Percentiles rank a stretch among this genome's conserved stretches.
Evolutionary conservation across 1,284 basidiomycete species (phyloP).

Genomic region (Golubevia pallescens): DNA sequence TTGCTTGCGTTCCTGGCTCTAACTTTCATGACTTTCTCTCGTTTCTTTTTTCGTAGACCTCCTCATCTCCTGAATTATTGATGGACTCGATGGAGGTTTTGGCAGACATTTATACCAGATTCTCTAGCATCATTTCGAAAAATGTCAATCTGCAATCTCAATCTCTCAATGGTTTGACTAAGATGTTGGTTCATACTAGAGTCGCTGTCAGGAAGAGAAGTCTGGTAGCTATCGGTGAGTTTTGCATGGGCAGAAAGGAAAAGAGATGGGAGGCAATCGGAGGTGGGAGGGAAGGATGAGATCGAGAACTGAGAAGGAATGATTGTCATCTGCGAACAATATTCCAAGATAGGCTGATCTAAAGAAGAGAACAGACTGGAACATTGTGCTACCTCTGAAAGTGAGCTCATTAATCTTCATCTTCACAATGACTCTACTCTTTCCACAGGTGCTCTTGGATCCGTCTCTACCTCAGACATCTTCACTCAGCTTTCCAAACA

Average conservation of each 20-base stretch:
- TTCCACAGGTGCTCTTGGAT: background rate
- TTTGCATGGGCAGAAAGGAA: constrained; percentile 1
- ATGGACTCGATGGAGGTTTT: constrained; percentile 89
- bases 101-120: constrained; percentile 82
- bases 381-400: too few species aligned
- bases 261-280: too few species aligned
- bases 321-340: too few species aligned
- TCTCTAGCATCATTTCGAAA: constrained; percentile 65
- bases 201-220: constrained; percentile 84
- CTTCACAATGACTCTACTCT: too few species aligned
- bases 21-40: constrained; percentile 11
- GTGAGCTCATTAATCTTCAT: too few species aligned
- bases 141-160: constrained; percentile 66
- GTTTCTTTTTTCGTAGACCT: too few species aligned
- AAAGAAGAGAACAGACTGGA: too few species aligned
- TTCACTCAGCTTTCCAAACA: constrained; percentile 42
- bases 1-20: constrained; percentile 1
- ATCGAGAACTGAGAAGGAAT: too few species aligned
- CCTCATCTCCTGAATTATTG: constrained; percentile 80
- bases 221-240: constrained; percentile 74
- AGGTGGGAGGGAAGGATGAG: too few species aligned
- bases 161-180: constrained; percentile 75
- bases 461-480: constrained; percentile 29
- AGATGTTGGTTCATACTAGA: constrained; percentile 29
- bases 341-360: too few species aligned